Base-by-base conservation (phyloP, 106 monocot species). In the Hemerocallis citrina region DNA sequence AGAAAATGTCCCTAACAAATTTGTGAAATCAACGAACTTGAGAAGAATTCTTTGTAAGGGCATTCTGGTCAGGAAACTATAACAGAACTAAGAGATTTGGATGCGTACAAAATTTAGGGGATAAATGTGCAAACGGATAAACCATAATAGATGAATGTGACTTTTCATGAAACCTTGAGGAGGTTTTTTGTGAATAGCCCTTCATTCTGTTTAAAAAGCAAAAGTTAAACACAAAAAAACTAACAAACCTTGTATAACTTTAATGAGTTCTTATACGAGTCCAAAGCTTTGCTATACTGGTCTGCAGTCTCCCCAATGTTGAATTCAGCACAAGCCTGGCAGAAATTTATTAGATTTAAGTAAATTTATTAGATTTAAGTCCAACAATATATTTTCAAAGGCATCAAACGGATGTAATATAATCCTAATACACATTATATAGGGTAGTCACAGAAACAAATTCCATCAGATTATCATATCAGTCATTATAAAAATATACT, bases 301-400 rank as follows among this genome's bases (percentile, higher is more conserved):
- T 80, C 64, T 66, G 67, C 73, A 39, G 63, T 65, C 48, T 93
- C 89, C 40, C 80, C 89, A 19, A 52, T 67, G 56, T 85, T 80
- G 64, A 86, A 94, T 46, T 85, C 81, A 65, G 86, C 78, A 76
- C 83, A 94, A 21, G 81, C 94, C 94, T 94, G 82, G 5, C 72
- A 34, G 23, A 21, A 49, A 49, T 19, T 49, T 49, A 19, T 49
- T 19, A 49, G 21, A 49, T 21, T 27, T 25, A 6, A 25, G 50
- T n/a, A 21, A 49, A 49, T 19, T 49, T 49, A 19, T 49, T 19
- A 49, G 21, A 49, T 21, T 27, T 25, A 6, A 25, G 50, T 50
- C 50, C 50, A 25, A 50, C 31, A 17, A 56, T 30, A 12, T 35
- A 35, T 10, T 21, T 59, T 39, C 17, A 38, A 54, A 54, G 27